Conservation (phyloP, 2,329 filamentous ascomycete genomes). For the Ilyonectria destructans region DNA sequence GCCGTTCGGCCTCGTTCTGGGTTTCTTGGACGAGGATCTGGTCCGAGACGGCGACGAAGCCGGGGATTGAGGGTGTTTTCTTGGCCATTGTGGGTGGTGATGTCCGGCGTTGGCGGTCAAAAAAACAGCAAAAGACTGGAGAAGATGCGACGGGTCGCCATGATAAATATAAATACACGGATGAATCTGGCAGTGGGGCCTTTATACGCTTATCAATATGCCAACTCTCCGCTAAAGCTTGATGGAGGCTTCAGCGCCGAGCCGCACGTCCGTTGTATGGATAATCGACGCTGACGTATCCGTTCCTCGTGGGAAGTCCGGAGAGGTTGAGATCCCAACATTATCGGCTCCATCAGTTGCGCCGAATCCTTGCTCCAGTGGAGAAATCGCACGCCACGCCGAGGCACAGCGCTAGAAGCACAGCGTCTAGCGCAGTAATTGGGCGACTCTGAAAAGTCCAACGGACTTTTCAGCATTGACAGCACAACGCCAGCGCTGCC, state of each 20-base stretch:
- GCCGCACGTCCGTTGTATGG: constrained; percentile 13
- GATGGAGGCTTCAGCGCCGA: neutral
- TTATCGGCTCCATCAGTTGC: constrained; percentile 21
- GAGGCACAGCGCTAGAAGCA: constrained; percentile 10
- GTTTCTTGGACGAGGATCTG: constrained; percentile 64
- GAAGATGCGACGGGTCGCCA: neutral
- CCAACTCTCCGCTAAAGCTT: neutral
- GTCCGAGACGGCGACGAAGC: constrained; percentile 64
- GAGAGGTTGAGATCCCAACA: constrained; percentile 32
- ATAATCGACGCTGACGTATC: neutral
- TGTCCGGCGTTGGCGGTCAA: neutral
- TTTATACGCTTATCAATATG: neutral
- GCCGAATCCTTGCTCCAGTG: constrained; percentile 19
- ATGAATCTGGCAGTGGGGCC: neutral
- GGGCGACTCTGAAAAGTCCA: neutral
- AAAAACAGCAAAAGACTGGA: neutral
- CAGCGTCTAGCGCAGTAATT: neutral
- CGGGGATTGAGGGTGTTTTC: constrained; percentile 47
- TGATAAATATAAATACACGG: neutral
- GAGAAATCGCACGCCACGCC: constrained; percentile 20
- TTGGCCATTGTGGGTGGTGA: constrained; percentile 38
- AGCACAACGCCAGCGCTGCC: neutral
- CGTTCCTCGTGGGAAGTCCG: neutral
- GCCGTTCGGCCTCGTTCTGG: constrained; percentile 43
- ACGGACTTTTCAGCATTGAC: constrained; percentile 1